These are phyloP conservation scores for Medicago truncatula DNA, from an alignment of 306 rosid species.

Conservation along the genomic window DNA sequence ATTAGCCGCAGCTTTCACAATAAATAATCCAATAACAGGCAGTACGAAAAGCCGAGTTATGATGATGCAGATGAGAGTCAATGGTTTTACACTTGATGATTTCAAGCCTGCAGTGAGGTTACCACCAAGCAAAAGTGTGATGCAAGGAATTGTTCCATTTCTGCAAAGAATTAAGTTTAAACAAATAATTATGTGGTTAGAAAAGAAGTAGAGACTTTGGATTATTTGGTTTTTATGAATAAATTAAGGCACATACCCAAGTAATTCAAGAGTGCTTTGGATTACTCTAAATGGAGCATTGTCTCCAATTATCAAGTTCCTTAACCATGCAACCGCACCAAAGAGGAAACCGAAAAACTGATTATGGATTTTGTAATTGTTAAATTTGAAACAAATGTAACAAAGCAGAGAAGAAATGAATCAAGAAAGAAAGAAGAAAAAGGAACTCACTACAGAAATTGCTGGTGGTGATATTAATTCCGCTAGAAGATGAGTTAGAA, in stretches of 20 bases:
- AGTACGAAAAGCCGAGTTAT: constrained; percentile 49
- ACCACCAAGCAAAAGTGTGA: constrained; percentile 85
- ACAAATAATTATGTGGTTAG: constrained; percentile 17
- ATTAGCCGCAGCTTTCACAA: constrained; percentile 62
- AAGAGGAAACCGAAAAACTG: constrained; percentile 80
- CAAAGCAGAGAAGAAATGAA: constrained; percentile 10
- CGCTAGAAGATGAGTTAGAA: constrained; percentile 43
- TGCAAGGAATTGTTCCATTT: constrained; percentile 88
- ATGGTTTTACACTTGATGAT: constrained; percentile 56
- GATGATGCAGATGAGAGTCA: constrained; percentile 51
- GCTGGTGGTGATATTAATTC: constrained; percentile 88
- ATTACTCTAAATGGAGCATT: constrained; percentile 77
- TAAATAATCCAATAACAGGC: constrained; percentile 68
- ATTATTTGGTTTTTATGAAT: constrained; percentile 10
- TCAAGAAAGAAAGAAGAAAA: neutral
- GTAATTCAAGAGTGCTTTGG: constrained; percentile 60
- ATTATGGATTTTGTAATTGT: constrained; percentile 41
- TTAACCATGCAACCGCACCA: constrained; percentile 71
- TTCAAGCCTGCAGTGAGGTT: constrained; percentile 77
- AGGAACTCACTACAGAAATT: constrained; percentile 67
- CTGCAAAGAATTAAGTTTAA: constrained; percentile 48
- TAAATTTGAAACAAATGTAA: constrained; percentile 21
- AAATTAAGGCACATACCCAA: constrained; percentile 59
- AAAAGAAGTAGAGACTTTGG: neutral
- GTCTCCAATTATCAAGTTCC: constrained; percentile 62